Percentiles rank a stretch among this genome's conserved stretches.
phyloP scores from a whole-genome alignment of 1,284 basidiomycete genomes.

The Gymnopus androsaceus region DNA sequence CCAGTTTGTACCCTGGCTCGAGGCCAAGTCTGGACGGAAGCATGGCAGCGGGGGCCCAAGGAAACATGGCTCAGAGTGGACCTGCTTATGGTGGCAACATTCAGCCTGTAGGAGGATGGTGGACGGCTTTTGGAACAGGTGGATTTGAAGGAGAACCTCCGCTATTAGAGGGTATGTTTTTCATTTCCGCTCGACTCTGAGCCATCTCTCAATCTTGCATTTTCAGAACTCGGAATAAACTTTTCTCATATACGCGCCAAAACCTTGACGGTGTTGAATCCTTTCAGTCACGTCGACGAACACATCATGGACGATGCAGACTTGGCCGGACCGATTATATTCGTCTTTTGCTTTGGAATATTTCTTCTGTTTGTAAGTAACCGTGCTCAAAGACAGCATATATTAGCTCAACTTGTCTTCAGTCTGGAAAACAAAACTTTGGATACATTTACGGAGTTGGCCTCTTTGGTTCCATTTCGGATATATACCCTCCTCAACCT shows the following conservation, averaged over 20 bases:
- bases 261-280: slow-evolving; percentile 94
- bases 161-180: slow-evolving; percentile 78
- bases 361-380: slow-evolving; percentile 84
- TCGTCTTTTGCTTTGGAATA: slow-evolving; percentile 92
- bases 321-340: slow-evolving; percentile 93
- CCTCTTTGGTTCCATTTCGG: slow-evolving; percentile 88
- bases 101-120: slow-evolving; percentile 77
- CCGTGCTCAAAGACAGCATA: neutral
- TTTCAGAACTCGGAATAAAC: slow-evolving; percentile 96
- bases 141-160: slow-evolving; percentile 95
- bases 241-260: slow-evolving; percentile 94
- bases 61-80: slow-evolving; percentile 49
- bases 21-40: slow-evolving; percentile 75
- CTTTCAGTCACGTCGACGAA: slow-evolving; percentile 83
- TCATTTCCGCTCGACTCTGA: slow-evolving; percentile 1
- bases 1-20: slow-evolving; percentile 63
- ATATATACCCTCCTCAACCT: slow-evolving; percentile 96
- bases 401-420: slow-evolving; percentile 9
- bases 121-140: slow-evolving; percentile 93
- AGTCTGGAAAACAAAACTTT: slow-evolving; percentile 99
- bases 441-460: slow-evolving; percentile 99
- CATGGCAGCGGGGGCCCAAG: slow-evolving; percentile 48
- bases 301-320: slow-evolving; percentile 99
- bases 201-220: slow-evolving; percentile 4
- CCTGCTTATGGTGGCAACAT: slow-evolving; percentile 71